phyloP scores from a whole-genome alignment of 169 alveolate species.

The Eimeria praecox region DNA sequence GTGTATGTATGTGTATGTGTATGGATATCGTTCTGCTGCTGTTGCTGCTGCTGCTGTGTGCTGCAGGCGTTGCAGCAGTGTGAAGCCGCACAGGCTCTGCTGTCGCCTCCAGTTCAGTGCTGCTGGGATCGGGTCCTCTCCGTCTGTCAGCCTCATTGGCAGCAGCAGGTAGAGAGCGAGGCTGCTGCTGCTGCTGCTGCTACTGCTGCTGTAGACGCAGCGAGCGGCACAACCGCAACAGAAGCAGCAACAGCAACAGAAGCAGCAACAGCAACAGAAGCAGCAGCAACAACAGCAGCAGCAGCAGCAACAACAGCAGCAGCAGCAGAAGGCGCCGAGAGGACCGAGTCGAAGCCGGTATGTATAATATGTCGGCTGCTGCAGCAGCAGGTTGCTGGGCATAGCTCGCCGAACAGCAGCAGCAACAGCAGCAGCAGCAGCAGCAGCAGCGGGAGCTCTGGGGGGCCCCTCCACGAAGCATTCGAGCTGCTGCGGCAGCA shows the following conservation, averaged over 20 bases:
- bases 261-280: slow-evolving; percentile 21
- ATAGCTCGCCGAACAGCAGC: slow-evolving; percentile 33
- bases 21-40: too few species aligned
- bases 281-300: slow-evolving; percentile 25
- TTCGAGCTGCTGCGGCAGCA: slow-evolving; percentile 50
- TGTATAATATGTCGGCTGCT: slow-evolving; percentile 46
- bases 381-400: slow-evolving; percentile 48
- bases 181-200: slow-evolving; percentile 40
- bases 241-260: slow-evolving; percentile 38
- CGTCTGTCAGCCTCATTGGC: slow-evolving; percentile 43
- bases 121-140: slow-evolving; percentile 50
- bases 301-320: slow-evolving; percentile 38
- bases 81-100: slow-evolving; percentile 24
- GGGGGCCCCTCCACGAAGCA: slow-evolving; percentile 41
- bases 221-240: background rate
- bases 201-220: background rate
- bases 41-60: slow-evolving; percentile 11
- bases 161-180: slow-evolving; percentile 52
- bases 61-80: background rate
- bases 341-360: background rate
- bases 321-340: background rate
- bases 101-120: slow-evolving; percentile 61
- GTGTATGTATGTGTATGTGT: too few species aligned
- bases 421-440: slow-evolving; percentile 55
- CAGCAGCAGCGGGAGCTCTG: background rate